Conservation (phyloP, 2,329 filamentous ascomycete genomes). For the Fusarium newnesense region DNA sequence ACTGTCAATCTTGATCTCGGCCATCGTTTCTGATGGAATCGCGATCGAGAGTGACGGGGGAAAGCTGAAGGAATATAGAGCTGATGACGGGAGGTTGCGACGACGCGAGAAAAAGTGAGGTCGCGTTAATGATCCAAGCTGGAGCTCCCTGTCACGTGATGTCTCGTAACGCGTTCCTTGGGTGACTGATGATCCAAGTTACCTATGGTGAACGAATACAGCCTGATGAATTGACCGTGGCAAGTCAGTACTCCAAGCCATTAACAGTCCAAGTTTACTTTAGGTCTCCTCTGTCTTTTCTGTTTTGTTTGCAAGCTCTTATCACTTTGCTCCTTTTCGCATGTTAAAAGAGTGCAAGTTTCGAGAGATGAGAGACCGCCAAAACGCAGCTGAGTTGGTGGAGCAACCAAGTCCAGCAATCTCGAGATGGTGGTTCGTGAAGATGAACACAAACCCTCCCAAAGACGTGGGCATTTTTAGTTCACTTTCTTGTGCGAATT, state of each 20-base stretch:
- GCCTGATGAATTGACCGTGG: not conserved
- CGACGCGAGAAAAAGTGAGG: slow-evolving; percentile 55
- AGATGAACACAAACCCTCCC: not conserved
- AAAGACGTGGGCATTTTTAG: not conserved
- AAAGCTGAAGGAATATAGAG: slow-evolving; percentile 34
- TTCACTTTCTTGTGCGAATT: not conserved
- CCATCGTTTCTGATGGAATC: slow-evolving; percentile 62
- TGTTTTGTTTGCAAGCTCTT: too few relatives aligned
- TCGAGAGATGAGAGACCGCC: not conserved
- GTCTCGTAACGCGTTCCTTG: slow-evolving; percentile 39
- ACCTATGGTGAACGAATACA: not conserved
- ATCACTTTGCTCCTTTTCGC: not conserved
- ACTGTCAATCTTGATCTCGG: slow-evolving; percentile 95
- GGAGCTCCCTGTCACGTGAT: slow-evolving; percentile 50
- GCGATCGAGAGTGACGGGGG: slow-evolving; percentile 44
- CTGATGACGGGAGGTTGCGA: slow-evolving; percentile 41
- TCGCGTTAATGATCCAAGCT: slow-evolving; percentile 55
- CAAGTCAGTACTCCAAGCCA: not conserved
- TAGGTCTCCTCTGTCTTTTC: not conserved
- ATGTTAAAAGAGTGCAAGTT: not conserved
- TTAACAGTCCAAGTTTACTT: not conserved
- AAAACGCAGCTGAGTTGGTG: slow-evolving; percentile 29
- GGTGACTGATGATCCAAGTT: slow-evolving; percentile 35
- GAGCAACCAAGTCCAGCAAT: slow-evolving; percentile 23
- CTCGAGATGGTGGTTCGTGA: not conserved